phyloP scores from a whole-genome alignment of 148 eudicot genomes.

The Beta vulgaris region DNA sequence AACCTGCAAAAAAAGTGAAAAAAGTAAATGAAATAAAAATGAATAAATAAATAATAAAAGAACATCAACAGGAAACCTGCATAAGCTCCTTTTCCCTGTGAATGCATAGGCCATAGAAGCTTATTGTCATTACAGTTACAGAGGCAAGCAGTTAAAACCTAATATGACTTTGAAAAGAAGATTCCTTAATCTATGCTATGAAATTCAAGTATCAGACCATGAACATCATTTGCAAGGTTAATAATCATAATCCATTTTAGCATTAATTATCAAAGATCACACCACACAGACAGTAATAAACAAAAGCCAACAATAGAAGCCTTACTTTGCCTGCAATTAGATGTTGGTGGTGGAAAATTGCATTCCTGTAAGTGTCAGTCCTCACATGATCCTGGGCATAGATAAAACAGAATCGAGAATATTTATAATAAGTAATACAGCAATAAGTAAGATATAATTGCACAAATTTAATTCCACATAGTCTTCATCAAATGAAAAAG shows the following conservation, averaged over 20 bases:
- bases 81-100: conserved; percentile 3
- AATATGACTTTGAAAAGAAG: background rate
- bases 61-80: background rate
- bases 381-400: conserved; percentile 81
- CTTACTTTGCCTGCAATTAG: conserved; percentile 86
- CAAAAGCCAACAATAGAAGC: conserved; percentile 10
- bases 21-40: too few species aligned
- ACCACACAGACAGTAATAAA: background rate
- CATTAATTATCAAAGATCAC: background rate
- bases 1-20: conserved; percentile 70
- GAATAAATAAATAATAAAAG: too few species aligned
- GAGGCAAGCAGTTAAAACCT: background rate
- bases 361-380: conserved; percentile 84
- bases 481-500: background rate
- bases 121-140: background rate
- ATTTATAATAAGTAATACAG: background rate
- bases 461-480: background rate
- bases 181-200: background rate
- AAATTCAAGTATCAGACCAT: background rate
- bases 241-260: background rate
- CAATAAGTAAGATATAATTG: background rate
- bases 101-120: background rate
- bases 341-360: conserved; percentile 73
- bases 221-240: background rate
- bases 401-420: background rate